phyloP scores from a whole-genome alignment of 495 filamentous ascomycete genomes.

The Podospora conica region DNA sequence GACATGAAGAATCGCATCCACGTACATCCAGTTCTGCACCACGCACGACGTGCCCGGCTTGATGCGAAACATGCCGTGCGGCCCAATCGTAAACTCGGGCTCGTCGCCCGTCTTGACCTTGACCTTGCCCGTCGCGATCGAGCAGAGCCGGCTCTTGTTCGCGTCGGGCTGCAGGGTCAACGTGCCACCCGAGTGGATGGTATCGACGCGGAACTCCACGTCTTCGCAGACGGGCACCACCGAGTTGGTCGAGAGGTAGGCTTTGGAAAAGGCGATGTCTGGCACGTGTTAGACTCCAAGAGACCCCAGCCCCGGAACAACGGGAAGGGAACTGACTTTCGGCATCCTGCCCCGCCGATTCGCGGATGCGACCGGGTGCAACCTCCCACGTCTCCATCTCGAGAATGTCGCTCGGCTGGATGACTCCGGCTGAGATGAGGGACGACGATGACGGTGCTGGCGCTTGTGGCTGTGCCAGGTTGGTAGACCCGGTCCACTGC shows the following conservation, averaged over 20 bases:
- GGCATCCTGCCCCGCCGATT: neutral
- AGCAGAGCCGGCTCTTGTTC: conserved; percentile 26
- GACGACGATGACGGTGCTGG: neutral
- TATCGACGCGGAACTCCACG: conserved; percentile 31
- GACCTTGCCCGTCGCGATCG: conserved; percentile 33
- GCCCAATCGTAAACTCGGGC: conserved; percentile 32
- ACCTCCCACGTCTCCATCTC: conserved; percentile 38
- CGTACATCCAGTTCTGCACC: conserved; percentile 29
- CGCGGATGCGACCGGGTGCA: conserved; percentile 25
- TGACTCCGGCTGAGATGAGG: conserved; percentile 13
- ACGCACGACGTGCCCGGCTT: conserved; percentile 19
- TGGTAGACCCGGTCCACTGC: neutral
- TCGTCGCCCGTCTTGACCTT: conserved; percentile 22
- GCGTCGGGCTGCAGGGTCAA: conserved; percentile 18
- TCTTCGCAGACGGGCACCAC: conserved; percentile 25
- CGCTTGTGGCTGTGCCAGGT: neutral
- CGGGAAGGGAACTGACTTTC: conserved; percentile 22
- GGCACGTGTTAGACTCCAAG: neutral
- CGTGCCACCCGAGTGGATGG: conserved; percentile 22
- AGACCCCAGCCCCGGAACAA: too few species aligned
- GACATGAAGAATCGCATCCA: conserved; percentile 33
- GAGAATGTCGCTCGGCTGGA: conserved; percentile 17
- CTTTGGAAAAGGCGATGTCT: conserved; percentile 35
- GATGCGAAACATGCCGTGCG: conserved; percentile 30
- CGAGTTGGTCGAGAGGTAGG: conserved; percentile 28